Conservation (phyloP, 805 yeast genomes). For the baker's yeast (Saccharomyces cerevisiae) region DNA sequence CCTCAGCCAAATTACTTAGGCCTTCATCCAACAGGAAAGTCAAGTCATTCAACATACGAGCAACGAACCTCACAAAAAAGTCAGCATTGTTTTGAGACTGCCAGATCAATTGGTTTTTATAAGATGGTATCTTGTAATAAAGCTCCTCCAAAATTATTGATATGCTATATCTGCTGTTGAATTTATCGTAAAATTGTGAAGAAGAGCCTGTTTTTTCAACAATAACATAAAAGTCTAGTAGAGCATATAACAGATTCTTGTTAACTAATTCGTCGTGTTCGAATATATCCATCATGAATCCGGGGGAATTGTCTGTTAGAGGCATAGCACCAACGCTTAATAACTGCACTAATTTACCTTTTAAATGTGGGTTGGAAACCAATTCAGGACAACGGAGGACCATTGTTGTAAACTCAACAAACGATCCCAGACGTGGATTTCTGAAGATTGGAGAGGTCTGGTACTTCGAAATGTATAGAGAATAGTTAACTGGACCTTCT, state of each 20-base stretch:
- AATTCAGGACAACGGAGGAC: constrained; percentile 78
- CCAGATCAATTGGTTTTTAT: constrained; percentile 56
- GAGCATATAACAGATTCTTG: constrained; percentile 65
- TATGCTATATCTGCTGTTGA: constrained; percentile 81
- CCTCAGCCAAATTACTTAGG: constrained; percentile 64
- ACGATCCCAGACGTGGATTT: constrained; percentile 44
- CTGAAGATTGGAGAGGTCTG: constrained; percentile 48
- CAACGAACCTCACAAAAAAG: constrained; percentile 86
- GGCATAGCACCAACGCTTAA: constrained; percentile 68
- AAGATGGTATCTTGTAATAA: constrained; percentile 61
- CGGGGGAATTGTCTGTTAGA: constrained; percentile 49
- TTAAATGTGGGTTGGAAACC: constrained; percentile 88
- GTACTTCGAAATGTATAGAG: constrained; percentile 52
- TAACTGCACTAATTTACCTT: constrained; percentile 73
- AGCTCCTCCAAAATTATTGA: constrained; percentile 74
- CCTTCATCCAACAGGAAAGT: constrained; percentile 90
- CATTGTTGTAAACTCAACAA: constrained; percentile 65
- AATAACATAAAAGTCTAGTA: constrained; percentile 85
- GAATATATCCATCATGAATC: constrained; percentile 63
- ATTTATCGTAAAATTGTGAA: constrained; percentile 92
- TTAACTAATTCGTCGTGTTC: constrained; percentile 53
- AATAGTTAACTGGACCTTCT: constrained; percentile 72
- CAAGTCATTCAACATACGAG: constrained; percentile 89
- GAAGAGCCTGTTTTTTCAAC: constrained; percentile 95
- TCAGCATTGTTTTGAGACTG: constrained; percentile 65